These are phyloP conservation scores for Clausena lansium DNA, from an alignment of 345 rosid species.

Conservation along the genomic window DNA sequence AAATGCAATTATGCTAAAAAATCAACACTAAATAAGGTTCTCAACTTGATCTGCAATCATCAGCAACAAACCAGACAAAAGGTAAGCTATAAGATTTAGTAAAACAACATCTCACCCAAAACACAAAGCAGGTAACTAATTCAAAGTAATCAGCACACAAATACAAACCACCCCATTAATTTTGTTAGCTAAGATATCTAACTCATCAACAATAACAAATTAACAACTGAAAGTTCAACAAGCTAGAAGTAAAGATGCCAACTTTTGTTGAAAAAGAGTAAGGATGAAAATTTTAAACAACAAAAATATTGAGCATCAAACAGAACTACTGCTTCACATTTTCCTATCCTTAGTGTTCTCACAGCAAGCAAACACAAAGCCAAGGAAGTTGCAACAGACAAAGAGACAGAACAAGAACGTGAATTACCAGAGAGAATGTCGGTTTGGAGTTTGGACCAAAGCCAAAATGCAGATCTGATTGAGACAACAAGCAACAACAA, in stretches of 20 bases:
- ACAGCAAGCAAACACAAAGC: constrained; percentile 13
- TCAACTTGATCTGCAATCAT: constrained; percentile 39
- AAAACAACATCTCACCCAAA: neutral
- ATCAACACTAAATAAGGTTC: constrained; percentile 11
- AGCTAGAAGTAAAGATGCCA: neutral
- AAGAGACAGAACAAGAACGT: neutral
- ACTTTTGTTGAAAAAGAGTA: neutral
- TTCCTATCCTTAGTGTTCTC: neutral
- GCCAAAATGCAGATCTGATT: constrained; percentile 61
- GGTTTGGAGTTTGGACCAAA: constrained; percentile 28
- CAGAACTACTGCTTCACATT: neutral
- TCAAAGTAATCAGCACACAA: neutral
- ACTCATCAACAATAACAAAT: neutral
- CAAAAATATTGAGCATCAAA: neutral
- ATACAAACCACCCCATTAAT: constrained; percentile 7
- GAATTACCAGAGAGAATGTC: constrained; percentile 47
- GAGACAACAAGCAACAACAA: constrained; percentile 25
- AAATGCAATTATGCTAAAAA: constrained; percentile 4
- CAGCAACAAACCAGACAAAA: neutral
- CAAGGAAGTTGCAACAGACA: neutral
- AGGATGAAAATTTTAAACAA: neutral
- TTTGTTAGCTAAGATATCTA: constrained; percentile 11
- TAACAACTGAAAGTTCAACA: neutral
- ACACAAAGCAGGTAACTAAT: neutral
- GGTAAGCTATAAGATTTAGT: constrained; percentile 10